phyloP scores from a whole-genome alignment of 805 yeast species.

The Sungouiozyma ichnusensis region DNA sequence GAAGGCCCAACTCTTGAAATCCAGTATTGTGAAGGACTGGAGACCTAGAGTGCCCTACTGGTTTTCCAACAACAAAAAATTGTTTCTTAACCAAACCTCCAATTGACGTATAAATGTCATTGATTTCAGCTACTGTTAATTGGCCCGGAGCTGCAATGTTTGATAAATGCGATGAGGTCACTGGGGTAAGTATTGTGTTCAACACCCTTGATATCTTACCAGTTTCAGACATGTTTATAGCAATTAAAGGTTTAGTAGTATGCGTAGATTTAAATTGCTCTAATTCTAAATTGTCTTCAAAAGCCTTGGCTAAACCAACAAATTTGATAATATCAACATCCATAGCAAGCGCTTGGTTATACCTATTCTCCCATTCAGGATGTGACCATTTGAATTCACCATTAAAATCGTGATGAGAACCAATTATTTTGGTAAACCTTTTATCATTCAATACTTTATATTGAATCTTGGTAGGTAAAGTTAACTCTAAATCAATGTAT shows the following conservation, averaged over 20 bases:
- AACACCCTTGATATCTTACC: conserved; percentile 77
- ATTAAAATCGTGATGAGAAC: conserved; percentile 68
- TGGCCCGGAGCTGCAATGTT: conserved; percentile 74
- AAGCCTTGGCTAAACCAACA: conserved; percentile 61
- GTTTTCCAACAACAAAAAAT: conserved; percentile 70
- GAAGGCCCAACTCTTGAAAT: conserved; percentile 64
- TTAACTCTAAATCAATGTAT: conserved; percentile 69
- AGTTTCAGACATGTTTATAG: conserved; percentile 65
- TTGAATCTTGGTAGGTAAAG: conserved; percentile 48
- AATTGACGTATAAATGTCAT: conserved; percentile 42
- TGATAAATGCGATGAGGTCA: conserved; percentile 62
- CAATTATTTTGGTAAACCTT: conserved; percentile 62
- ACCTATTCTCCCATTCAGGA: conserved; percentile 66
- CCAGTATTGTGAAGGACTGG: conserved; percentile 80
- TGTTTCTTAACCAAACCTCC: conserved; percentile 53
- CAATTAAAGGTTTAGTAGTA: conserved; percentile 53
- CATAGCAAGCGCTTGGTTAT: conserved; percentile 51
- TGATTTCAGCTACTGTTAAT: conserved; percentile 54
- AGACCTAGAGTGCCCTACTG: conserved; percentile 79
- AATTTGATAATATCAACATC: conserved; percentile 71
- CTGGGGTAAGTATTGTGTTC: conserved; percentile 72
- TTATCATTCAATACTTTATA: conserved; percentile 42
- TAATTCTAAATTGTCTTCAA: conserved; percentile 58
- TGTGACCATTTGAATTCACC: conserved; percentile 56
- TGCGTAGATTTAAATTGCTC: conserved; percentile 60